Percentiles rank a stretch among this genome's conserved stretches.
Conservation (phyloP, 768 basidiomycete species). For the Mycena floridula region DNA sequence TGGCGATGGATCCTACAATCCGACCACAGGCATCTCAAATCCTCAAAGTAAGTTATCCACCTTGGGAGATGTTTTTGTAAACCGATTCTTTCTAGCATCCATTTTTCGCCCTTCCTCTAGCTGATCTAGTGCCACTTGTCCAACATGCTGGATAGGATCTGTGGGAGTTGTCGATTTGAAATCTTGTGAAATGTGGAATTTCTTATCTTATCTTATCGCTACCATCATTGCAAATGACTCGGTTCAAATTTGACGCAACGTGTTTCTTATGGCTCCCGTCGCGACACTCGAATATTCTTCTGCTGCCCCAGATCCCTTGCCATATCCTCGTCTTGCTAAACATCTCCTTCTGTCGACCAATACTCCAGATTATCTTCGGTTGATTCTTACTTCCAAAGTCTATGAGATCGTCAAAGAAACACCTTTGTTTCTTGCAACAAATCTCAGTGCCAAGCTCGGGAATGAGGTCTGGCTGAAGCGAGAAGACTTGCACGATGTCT, state of each 20-base stretch:
- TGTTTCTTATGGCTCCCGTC: slow-evolving; percentile 30
- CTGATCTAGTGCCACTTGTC: background rate
- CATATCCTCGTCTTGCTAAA: slow-evolving; percentile 60
- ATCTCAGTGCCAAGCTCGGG: slow-evolving; percentile 82
- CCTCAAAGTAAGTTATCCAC: background rate
- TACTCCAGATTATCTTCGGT: slow-evolving; percentile 81
- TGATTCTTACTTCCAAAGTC: slow-evolving; percentile 86
- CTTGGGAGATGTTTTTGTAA: slow-evolving; percentile 1
- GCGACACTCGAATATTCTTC: slow-evolving; percentile 67
- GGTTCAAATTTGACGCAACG: slow-evolving; percentile 3
- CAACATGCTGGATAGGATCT: too few species aligned
- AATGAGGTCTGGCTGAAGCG: slow-evolving; percentile 95
- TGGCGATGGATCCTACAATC: background rate
- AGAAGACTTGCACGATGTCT: slow-evolving; percentile 95
- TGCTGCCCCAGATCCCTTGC: slow-evolving; percentile 55
- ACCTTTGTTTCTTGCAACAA: slow-evolving; percentile 80
- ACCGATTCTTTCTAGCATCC: background rate
- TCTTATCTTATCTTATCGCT: background rate
- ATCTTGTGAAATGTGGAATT: background rate
- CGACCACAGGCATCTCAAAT: background rate
- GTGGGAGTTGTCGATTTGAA: background rate
- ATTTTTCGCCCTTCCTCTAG: background rate
- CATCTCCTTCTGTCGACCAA: slow-evolving; percentile 61
- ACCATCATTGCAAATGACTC: slow-evolving; percentile 1
- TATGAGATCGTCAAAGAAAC: slow-evolving; percentile 89